phyloP scores from a whole-genome alignment of 2,329 filamentous ascomycete species.

The Diplocarpon rosae region DNA sequence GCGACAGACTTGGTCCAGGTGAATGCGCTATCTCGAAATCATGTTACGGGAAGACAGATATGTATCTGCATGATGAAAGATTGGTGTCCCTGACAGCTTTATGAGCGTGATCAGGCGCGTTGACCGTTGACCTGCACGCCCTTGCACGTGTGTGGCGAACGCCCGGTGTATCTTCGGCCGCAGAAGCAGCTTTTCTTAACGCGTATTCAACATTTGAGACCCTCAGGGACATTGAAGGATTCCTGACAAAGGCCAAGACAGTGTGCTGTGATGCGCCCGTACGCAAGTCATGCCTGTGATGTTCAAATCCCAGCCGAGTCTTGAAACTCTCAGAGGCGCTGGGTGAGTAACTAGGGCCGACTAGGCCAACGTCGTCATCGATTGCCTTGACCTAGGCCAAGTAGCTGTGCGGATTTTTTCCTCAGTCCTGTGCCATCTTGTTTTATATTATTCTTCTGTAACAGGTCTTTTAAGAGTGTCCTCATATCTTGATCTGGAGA shows the following conservation, averaged over 20 bases:
- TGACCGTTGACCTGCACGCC: background rate
- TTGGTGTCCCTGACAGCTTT: background rate
- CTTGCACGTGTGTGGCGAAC: background rate
- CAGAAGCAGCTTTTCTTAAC: no score
- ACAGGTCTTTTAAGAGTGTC: no score
- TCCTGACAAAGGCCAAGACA: no score
- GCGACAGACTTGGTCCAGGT: background rate
- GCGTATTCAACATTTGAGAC: no score
- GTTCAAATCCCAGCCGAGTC: no score
- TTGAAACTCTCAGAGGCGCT: no score
- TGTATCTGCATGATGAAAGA: background rate
- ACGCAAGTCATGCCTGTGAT: background rate
- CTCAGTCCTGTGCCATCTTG: background rate
- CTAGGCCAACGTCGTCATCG: constrained; percentile 2
- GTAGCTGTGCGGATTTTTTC: background rate
- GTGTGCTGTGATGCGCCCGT: no score
- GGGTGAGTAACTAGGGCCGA: no score
- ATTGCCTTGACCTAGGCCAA: background rate
- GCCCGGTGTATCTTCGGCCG: background rate
- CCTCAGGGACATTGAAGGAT: no score
- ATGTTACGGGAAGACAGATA: background rate
- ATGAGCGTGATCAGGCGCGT: background rate
- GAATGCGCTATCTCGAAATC: constrained; percentile 1
- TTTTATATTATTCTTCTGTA: no score
- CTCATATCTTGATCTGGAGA: background rate